Evolutionary conservation across 2,329 filamentous ascomycete genomes (phyloP), one percentile per base, ranked within the genome.

Genomic region (Balansia obtecta): DNA sequence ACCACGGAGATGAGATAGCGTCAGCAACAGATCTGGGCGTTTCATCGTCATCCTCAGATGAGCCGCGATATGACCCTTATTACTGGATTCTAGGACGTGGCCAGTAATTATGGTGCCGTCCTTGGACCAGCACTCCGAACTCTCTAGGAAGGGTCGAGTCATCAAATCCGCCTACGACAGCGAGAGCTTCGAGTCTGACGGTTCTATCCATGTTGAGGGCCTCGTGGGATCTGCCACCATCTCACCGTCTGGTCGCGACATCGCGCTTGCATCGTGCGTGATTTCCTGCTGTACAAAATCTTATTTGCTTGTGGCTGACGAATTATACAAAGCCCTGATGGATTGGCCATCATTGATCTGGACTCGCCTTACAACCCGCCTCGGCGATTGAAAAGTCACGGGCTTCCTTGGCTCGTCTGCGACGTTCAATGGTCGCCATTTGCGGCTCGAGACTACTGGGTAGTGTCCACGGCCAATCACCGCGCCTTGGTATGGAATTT

Each of bases 351-450:
- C 57, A 90, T 96, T 61, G 90, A 96, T 60, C 75, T 96, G 45
- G 90, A 96, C 68, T 89, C 83, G 11, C 88, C 88, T 1, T 93
- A 89, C 63, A 93, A 85, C 53, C 85, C 86, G 10, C 91, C 91
- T 16, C 84, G 89, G 16, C 85, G 89, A 60, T 76, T 96, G 45
- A 77, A 76, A 58, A 85, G 85, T 54, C 88, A 95, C 67, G 85
- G 88, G 50, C 83, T 88, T 42, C 85, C 88, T n/a, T 96, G 90
- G 88, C 82, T 95, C 48, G 90, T 95, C 5, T 89, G 91, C 11
- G 91, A 96, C 66, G 90, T 95, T 32, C 91, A 96, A 67, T 96
- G 91, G 91, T 95, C 88, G 11, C 91, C 91, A 1, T 95, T 96
- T 64, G 86, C 90, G 12, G 81, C 79, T 18, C 80, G 90, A 45